Base-by-base conservation (phyloP, 2,329 filamentous ascomycete genomes). In the Botrytis pseudocinerea region DNA sequence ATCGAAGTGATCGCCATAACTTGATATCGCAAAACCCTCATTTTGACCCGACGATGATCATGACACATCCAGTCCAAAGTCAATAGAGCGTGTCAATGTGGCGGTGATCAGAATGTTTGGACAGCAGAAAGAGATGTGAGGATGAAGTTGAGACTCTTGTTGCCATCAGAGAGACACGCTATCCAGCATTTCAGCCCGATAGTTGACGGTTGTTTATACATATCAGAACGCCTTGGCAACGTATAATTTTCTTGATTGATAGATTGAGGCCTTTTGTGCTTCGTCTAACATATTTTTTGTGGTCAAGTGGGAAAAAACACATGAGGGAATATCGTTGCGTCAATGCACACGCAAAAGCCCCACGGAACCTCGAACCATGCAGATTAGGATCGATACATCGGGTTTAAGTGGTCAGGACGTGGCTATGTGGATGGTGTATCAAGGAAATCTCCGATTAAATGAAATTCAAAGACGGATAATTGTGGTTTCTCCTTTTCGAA, bases 321-420 rank as follows among this genome's bases (percentile, higher is more conserved):
- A 54, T 54, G n/a, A 28, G 51, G n/a, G 48, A 54, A 57, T 57
- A 68, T 54, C 48, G 25, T 68, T 54, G 64, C 25, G 57, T 68
- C 25, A 42, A 57, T 42, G 46, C 35, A 68, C 48, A 28, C 16
- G 16, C 22, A 46, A 40, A 64, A 40, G 32, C 32, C n/a, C 46
- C 32, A 35, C 44, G 25, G n/a, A 54, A 9, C 35, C 46, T 54
- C 25, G 64, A 68, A 54, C 46, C 25, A 68, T 54, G 46, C 48
- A 42, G 48, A 68, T 57, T 65, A 48, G 42, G 48, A 28, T 57
- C 16, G 35, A 42, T 18, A 1, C 16, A 16, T 57, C 35, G 35
- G 35, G 35, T 32, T 42, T 25, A 18, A 42, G 14, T 57, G 14
- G 14, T 57, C 46, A 32, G 25, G 32, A 51, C 28, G 48, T 64